Percentiles rank a stretch among this genome's conserved stretches.
phyloP scores from a whole-genome alignment of 1,284 basidiomycete species.

The Anthracocystis walkeri region DNA sequence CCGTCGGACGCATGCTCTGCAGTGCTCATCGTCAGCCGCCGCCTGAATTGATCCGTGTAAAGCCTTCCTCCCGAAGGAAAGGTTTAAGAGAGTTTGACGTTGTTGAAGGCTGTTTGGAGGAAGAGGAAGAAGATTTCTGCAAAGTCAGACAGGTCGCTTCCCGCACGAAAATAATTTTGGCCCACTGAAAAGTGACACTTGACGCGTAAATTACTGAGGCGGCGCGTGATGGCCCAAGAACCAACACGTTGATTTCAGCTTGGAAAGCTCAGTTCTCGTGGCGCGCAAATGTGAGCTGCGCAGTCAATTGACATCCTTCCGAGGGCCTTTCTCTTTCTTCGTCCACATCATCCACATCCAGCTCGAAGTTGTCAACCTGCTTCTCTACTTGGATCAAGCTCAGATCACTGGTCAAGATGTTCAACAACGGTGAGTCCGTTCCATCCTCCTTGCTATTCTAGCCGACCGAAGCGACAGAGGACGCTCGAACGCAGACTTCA shows the following conservation, averaged over 20 bases:
- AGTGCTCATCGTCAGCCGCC: not conserved
- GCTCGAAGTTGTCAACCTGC: not conserved
- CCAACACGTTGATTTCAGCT: constrained; percentile 33
- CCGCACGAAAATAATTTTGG: constrained; percentile 30
- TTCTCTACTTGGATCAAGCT: too few species aligned
- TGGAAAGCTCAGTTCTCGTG: constrained; percentile 26
- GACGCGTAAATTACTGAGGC: constrained; percentile 39
- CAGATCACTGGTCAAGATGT: constrained; percentile 25
- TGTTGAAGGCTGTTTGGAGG: not conserved
- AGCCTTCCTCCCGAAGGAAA: not conserved
- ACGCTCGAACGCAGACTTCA: not conserved
- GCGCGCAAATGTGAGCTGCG: not conserved
- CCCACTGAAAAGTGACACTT: constrained; percentile 30
- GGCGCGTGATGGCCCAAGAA: constrained; percentile 10
- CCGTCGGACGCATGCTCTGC: not conserved
- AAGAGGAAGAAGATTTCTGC: not conserved
- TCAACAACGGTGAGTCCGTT: constrained; percentile 42
- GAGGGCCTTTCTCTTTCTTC: not conserved
- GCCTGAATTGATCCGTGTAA: not conserved
- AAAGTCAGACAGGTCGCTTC: constrained; percentile 1
- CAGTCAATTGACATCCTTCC: constrained; percentile 6
- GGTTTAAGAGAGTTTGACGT: not conserved
- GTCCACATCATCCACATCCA: constrained; percentile 4
- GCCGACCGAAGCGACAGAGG: not conserved
- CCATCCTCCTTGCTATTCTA: too few species aligned